Percentiles rank a stretch among this genome's conserved stretches.
Conservation (phyloP, 176 grass and related monocot genomes). For the Hyparrhenia diplandra region DNA sequence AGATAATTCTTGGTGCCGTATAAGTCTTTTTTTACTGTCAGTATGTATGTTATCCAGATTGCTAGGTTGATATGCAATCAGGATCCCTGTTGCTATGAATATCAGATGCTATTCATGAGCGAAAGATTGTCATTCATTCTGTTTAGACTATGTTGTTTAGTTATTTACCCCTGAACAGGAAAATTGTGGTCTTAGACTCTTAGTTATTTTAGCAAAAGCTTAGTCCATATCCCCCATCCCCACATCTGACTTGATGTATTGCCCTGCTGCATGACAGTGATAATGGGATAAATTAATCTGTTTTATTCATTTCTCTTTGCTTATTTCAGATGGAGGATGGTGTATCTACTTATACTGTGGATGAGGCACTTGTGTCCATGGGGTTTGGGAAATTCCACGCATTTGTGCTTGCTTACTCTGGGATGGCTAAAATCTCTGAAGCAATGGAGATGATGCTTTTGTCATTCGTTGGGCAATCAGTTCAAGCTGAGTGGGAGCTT, state of each 20-base stretch:
- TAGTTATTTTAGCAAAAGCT: not conserved
- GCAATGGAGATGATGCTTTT: conserved; percentile 99
- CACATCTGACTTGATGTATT: not conserved
- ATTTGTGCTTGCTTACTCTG: conserved; percentile 84
- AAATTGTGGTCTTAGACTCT: not conserved
- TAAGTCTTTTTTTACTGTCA: not conserved
- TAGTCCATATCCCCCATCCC: not conserved
- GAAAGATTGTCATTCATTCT: not conserved
- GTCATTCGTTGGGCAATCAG: conserved; percentile 86
- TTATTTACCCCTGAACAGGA: not conserved
- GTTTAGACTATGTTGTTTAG: not conserved
- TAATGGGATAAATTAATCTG: not conserved
- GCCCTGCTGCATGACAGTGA: not conserved
- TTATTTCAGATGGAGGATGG: conserved; percentile 78
- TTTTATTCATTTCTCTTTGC: not conserved
- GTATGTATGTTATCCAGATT: not conserved
- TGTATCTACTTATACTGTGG: conserved; percentile 64
- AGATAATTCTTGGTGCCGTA: not conserved
- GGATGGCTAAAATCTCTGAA: conserved; percentile 93
- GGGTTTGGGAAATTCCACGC: conserved; percentile 91
- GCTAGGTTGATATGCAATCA: not conserved
- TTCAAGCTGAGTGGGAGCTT: conserved; percentile 82
- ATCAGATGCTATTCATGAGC: not conserved
- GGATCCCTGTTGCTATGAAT: not conserved
- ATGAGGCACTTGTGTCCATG: conserved; percentile 78